A percentile compares a stretch with the other conserved stretches of the same genome.
Evolutionary conservation across 1,284 basidiomycete genomes (phyloP).

Genomic region (Leccinum pallidistipes): DNA sequence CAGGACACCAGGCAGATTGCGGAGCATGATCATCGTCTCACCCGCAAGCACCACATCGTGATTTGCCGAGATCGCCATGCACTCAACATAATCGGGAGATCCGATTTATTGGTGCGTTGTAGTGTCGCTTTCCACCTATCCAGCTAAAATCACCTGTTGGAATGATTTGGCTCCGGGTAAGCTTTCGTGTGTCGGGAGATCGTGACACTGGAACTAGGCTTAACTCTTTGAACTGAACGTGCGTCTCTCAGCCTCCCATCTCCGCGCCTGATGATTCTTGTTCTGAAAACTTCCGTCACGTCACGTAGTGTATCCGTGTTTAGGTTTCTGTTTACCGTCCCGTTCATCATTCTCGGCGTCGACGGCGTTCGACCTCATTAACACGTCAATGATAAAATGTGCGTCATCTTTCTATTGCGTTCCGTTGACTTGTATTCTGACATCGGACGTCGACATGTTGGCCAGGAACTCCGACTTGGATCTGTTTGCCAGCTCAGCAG

Average conservation of each 20-base stretch:
- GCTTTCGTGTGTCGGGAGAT: no score
- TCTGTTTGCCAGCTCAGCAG: slow-evolving; percentile 94
- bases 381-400: slow-evolving; percentile 63
- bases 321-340: slow-evolving; percentile 64
- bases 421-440: not conserved
- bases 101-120: no score
- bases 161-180: no score
- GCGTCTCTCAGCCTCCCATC: slow-evolving; percentile 25
- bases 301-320: slow-evolving; percentile 64
- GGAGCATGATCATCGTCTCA: no score
- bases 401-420: slow-evolving; percentile 11
- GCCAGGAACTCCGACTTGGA: slow-evolving; percentile 98
- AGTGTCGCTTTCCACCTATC: no score
- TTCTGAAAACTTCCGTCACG: not conserved
- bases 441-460: slow-evolving; percentile 56
- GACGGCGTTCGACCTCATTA: slow-evolving; percentile 64
- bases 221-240: slow-evolving; percentile 61
- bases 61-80: no score
- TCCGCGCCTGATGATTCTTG: not conserved
- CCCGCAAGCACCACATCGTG: no score
- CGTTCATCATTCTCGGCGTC: slow-evolving; percentile 61
- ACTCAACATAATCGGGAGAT: no score
- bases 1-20: slow-evolving; percentile 41
- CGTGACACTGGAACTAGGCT: no score
- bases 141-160: no score